Conservation (phyloP, 2,329 filamentous ascomycete genomes). For the Cercospora zeina region DNA sequence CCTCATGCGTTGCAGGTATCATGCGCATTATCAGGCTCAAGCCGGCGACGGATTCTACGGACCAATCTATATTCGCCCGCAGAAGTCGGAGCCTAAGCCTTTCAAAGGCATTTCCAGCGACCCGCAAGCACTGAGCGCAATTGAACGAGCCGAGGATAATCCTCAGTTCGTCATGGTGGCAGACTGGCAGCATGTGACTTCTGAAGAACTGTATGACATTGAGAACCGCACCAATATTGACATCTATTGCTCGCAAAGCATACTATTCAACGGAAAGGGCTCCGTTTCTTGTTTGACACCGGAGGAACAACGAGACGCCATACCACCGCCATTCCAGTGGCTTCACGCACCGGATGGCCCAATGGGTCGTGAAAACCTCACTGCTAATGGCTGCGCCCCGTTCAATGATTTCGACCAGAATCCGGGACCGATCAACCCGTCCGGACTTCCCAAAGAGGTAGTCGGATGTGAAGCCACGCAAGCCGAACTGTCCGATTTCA, state of each 20-base stretch:
- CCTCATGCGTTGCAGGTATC: slow-evolving; percentile 15
- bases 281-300: slow-evolving; percentile 19
- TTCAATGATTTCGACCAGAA: slow-evolving; percentile 17
- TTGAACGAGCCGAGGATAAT: slow-evolving; percentile 15
- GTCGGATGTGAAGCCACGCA: slow-evolving; percentile 17
- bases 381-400: slow-evolving; percentile 20
- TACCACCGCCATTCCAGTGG: slow-evolving; percentile 19
- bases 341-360: slow-evolving; percentile 16
- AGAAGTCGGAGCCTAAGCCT: slow-evolving; percentile 2
- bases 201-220: slow-evolving; percentile 9
- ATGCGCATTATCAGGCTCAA: slow-evolving; percentile 24
- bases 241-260: slow-evolving; percentile 23
- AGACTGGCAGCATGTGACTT: slow-evolving; percentile 24
- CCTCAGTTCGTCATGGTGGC: slow-evolving; percentile 22
- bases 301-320: slow-evolving; percentile 19
- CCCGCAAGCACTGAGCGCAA: slow-evolving; percentile 11
- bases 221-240: slow-evolving; percentile 17
- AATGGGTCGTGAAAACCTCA: slow-evolving; percentile 8
- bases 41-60: slow-evolving; percentile 26
- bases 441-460: slow-evolving; percentile 18
- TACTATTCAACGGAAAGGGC: slow-evolving; percentile 27
- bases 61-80: slow-evolving; percentile 22
- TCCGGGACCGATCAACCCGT: slow-evolving; percentile 12
- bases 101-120: slow-evolving; percentile 16
- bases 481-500: slow-evolving; percentile 14